Evolutionary conservation across 805 yeast species (phyloP).

Genomic region (Komagataella ulmi): DNA sequence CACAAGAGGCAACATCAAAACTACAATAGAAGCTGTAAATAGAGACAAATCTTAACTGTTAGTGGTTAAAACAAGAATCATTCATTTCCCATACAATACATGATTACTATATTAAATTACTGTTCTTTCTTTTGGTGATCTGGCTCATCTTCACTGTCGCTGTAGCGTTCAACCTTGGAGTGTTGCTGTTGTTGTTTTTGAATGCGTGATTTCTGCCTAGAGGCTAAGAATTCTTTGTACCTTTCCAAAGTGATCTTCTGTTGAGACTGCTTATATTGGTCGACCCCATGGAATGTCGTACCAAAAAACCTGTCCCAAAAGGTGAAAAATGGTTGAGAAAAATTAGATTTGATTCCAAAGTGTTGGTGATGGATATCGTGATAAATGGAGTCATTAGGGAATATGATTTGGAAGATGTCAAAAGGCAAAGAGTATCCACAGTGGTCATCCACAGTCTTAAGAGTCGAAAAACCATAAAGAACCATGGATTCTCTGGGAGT

Average conservation of each 20-base stretch:
- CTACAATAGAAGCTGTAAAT: neutral
- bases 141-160: constrained; percentile 4
- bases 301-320: constrained; percentile 74
- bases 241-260: constrained; percentile 52
- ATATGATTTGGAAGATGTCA: constrained; percentile 79
- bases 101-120: neutral
- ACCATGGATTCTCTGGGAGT: constrained; percentile 66
- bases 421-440: constrained; percentile 93
- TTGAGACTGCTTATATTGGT: constrained; percentile 53
- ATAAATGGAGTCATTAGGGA: constrained; percentile 91
- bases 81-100: neutral
- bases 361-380: constrained; percentile 97
- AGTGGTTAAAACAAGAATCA: neutral
- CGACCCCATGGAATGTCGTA: constrained; percentile 59
- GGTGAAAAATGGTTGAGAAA: constrained; percentile 90
- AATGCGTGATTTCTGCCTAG: constrained; percentile 14
- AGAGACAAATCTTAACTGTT: neutral
- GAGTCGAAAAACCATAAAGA: constrained; percentile 75
- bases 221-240: constrained; percentile 43
- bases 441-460: constrained; percentile 97
- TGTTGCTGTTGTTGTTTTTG: neutral
- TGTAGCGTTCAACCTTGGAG: neutral
- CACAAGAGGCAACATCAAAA: neutral
- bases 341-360: constrained; percentile 89
- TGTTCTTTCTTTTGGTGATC: constrained; percentile 1